phyloP scores from a whole-genome alignment of 2,329 filamentous ascomycete genomes.

The Penicillium janthinellum region DNA sequence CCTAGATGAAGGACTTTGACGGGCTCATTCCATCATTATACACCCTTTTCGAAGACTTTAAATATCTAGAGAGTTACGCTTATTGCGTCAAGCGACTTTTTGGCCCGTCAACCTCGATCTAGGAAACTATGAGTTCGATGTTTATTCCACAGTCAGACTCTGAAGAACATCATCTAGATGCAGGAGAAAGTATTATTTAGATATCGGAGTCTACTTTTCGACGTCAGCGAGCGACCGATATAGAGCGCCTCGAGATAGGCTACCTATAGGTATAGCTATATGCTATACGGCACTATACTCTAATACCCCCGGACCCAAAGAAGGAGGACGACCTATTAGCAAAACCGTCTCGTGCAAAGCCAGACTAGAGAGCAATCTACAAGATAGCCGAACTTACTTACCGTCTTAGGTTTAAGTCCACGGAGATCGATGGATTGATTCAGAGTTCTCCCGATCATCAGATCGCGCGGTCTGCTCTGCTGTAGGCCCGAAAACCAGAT shows the following conservation, averaged over 20 bases:
- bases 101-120: neutral
- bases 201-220: neutral
- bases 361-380: neutral
- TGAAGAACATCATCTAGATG: neutral
- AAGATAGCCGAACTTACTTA: neutral
- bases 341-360: neutral
- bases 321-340: neutral
- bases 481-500: neutral
- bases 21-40: conserved; percentile 39
- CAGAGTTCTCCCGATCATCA: neutral
- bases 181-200: neutral
- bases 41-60: conserved; percentile 43
- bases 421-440: neutral
- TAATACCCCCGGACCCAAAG: neutral
- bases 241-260: neutral
- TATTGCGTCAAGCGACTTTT: conserved; percentile 33
- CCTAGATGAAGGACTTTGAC: conserved; percentile 26
- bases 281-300: neutral
- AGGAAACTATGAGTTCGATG: neutral
- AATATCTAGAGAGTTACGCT: conserved; percentile 34
- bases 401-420: neutral
- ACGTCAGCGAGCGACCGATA: neutral
- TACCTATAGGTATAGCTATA: conserved; percentile 1
- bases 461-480: neutral
- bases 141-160: neutral